Base-by-base conservation (phyloP, 2,329 filamentous ascomycete genomes). In the Dactylonectria estremocensis region DNA sequence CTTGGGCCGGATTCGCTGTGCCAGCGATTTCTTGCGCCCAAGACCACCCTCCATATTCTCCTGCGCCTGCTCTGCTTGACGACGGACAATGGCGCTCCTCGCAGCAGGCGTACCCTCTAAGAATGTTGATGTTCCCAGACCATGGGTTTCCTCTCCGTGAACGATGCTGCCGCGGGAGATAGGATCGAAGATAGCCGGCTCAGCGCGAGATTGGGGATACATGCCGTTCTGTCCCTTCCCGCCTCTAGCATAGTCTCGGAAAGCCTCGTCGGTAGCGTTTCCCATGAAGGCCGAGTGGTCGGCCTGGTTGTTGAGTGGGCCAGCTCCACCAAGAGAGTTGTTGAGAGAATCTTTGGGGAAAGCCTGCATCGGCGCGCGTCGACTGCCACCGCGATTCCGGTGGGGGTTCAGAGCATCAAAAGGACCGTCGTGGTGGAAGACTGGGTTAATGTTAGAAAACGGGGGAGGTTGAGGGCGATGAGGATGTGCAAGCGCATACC, bases 361-460 rank as follows among this genome's bases (percentile, higher is more conserved):
- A 2, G 96, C 96, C 79, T 97, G 92, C 94, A 99, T 98, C 1
- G 96, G 96, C 7, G 96, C 95, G 61, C 93, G 91, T 67, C 91
- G 90, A 76, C 92, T 91, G 75, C 91, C 93, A 77, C 93, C 93
- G 65, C 93, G 91, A 81, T 98, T 99, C 71, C 96, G 93, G 80
- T 97, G 93, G 5, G 96, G 95, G 80, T 97, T 97, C 80, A 96
- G 93, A 20, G 96, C 96, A 81, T 99, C 96, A 76, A 98, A 99
- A 5, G 96, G 96, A 1, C 96, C 96, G 77, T 98, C 96, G 78
- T 99, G 96, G 77, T 99, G 96, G 82, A 98, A 97, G 73, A 97
- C 95, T 97, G 76, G 45, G n/a, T 54, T n/a, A 66, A 48, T 49
- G 58, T 70, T 56, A 72, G 68, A 28, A 66, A 49, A 40, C 11